Evolutionary conservation across 2,329 filamentous ascomycete genomes (phyloP).

Genomic region (Sphaerulina vaccinii): DNA sequence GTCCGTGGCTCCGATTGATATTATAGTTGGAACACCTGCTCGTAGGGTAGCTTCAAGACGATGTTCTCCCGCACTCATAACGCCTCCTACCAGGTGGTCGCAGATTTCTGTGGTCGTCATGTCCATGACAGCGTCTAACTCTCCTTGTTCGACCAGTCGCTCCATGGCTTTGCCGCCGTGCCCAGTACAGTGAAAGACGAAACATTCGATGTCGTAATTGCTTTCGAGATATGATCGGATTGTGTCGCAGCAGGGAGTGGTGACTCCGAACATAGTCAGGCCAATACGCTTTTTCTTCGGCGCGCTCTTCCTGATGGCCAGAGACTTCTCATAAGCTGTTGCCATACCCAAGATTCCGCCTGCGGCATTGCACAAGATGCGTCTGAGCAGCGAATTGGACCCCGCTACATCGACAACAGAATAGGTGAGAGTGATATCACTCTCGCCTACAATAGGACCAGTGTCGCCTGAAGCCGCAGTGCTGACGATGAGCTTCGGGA

Average conservation of each 20-base stretch:
- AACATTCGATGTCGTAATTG: slow-evolving; percentile 54
- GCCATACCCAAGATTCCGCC: slow-evolving; percentile 62
- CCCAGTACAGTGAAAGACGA: slow-evolving; percentile 69
- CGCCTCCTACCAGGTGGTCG: slow-evolving; percentile 60
- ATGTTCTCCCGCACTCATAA: slow-evolving; percentile 58
- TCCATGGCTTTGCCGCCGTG: slow-evolving; percentile 70
- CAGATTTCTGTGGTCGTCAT: slow-evolving; percentile 70
- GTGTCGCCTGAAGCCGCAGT: slow-evolving; percentile 69
- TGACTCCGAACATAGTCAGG: slow-evolving; percentile 74
- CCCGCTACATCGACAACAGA: slow-evolving; percentile 70
- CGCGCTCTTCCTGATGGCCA: slow-evolving; percentile 3
- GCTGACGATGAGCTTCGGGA: slow-evolving; percentile 69
- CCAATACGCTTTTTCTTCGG: slow-evolving; percentile 51
- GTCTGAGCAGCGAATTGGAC: slow-evolving; percentile 58
- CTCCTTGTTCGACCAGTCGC: slow-evolving; percentile 55
- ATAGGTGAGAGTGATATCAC: slow-evolving; percentile 69
- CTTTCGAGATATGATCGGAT: slow-evolving; percentile 54
- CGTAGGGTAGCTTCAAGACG: slow-evolving; percentile 59
- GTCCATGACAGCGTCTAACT: slow-evolving; percentile 66
- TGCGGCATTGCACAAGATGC: slow-evolving; percentile 62
- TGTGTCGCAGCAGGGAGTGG: slow-evolving; percentile 62
- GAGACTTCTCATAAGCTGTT: slow-evolving; percentile 40
- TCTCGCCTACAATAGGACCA: slow-evolving; percentile 63
- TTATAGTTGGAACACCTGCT: slow-evolving; percentile 58
- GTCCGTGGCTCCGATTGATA: slow-evolving; percentile 54